Conservation (phyloP, 2,329 filamentous ascomycete genomes). For the Stemphylium vesicarium region DNA sequence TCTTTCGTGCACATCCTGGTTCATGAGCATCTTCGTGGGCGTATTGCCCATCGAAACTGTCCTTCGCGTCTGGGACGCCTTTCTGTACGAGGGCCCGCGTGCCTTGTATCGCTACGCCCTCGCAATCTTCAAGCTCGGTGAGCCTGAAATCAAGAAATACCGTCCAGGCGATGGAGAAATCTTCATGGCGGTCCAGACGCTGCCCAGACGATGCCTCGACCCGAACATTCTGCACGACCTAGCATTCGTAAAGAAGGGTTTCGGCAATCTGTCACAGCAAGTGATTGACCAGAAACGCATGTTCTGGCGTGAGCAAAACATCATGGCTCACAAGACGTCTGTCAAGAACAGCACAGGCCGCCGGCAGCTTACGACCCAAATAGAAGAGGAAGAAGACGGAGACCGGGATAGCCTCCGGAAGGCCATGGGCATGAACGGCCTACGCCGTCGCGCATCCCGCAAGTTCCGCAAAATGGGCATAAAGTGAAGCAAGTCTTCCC, state of each 20-base stretch:
- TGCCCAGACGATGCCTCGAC: slow-evolving; percentile 81
- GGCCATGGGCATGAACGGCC: slow-evolving; percentile 24
- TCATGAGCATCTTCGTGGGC: slow-evolving; percentile 96
- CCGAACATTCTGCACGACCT: slow-evolving; percentile 82
- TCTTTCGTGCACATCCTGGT: slow-evolving; percentile 93
- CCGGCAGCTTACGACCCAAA: slow-evolving; percentile 7
- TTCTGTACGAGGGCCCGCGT: slow-evolving; percentile 94
- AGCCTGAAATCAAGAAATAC: slow-evolving; percentile 73
- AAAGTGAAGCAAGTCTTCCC: slow-evolving; percentile 7
- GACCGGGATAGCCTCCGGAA: slow-evolving; percentile 26
- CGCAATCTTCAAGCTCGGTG: slow-evolving; percentile 87
- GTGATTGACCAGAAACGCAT: slow-evolving; percentile 75
- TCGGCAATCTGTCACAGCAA: slow-evolving; percentile 80
- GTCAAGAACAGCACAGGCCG: slow-evolving; percentile 23
- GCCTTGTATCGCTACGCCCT: slow-evolving; percentile 92
- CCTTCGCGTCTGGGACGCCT: slow-evolving; percentile 90
- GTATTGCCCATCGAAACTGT: slow-evolving; percentile 91
- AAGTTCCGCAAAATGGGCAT: slow-evolving; percentile 33
- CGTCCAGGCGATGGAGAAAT: slow-evolving; percentile 92
- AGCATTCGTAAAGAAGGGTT: slow-evolving; percentile 80
- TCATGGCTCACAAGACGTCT: slow-evolving; percentile 30
- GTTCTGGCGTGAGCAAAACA: slow-evolving; percentile 45
- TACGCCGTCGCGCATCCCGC: slow-evolving; percentile 33
- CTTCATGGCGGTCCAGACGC: slow-evolving; percentile 89
- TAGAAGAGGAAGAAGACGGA: slow-evolving; percentile 28